Base-by-base conservation (phyloP, 805 yeast species). In the Saturnispora galanensis region DNA sequence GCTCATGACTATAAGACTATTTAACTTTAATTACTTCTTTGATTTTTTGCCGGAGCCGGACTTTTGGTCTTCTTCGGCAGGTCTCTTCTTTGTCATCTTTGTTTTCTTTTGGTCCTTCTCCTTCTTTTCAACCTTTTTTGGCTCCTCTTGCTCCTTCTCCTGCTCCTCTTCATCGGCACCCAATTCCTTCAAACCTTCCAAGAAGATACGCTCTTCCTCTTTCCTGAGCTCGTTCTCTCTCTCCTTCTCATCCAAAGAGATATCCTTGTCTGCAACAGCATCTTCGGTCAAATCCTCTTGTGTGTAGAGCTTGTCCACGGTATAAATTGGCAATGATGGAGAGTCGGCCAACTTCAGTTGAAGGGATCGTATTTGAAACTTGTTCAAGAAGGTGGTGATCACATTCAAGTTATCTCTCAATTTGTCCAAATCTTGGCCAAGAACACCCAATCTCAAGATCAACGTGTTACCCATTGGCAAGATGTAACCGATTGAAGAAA, bases 251-350 rank as follows among this genome's bases (percentile, higher is more conserved):
- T 60, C 62, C 5, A 52, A 50, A 18, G 54, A 58, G 11, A 54
- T 57, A 16, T 51, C 53, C 13, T 49, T 50, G 3, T 45, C 51
- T 15, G 52, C 48, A n/a, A 57, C 51, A 9, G 56, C 51, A 15
- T 62, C 68, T 10, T 62, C 65, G 8, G 64, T 60, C 35, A 75
- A 64, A 55, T 80, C 85, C 35, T 64, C 66, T 18, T 74, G 46
- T 32, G 59, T 55, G 57, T 63, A 73, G 42, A 81, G 58, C 51
- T 69, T 71, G 29, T 82, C 81, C 38, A 82, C 69, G 57, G 80
- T 76, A 64, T 70, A 93, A 48, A 93, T 69, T 38, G 99, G 97
- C 55, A 93, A 68, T 8, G 89, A 76, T 16, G 96, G 96, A 16
- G 96, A 85, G 35, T 65, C 62, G 46, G 70, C 66, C 10, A 90